These are phyloP conservation scores for Phytophthora pseudosyringae DNA, from an alignment of 352 stramenopile species.

Conservation along the genomic window DNA sequence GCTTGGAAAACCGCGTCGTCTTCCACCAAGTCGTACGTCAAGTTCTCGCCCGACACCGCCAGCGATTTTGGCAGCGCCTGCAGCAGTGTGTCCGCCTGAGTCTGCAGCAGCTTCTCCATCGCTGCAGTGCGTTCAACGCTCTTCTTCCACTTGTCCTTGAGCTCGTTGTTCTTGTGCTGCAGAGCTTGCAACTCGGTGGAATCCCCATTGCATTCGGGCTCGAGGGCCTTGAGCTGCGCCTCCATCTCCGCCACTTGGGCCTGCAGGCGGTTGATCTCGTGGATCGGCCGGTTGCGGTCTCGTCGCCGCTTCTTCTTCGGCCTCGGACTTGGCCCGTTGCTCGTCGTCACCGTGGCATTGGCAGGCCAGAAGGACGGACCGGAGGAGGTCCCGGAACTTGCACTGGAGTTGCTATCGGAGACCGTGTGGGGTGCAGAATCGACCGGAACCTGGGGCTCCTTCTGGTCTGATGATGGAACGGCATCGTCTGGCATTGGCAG, in stretches of 20 bases:
- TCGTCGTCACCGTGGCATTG: not conserved
- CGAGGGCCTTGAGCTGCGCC: conserved; percentile 8
- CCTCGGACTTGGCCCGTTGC: not conserved
- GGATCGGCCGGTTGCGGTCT: conserved; percentile 32
- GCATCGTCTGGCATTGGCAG: not conserved
- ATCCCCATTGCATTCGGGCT: not conserved
- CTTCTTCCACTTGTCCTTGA: conserved; percentile 19
- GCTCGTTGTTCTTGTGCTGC: conserved; percentile 5
- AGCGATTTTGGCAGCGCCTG: conserved; percentile 28
- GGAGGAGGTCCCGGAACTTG: not conserved
- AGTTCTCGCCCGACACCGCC: conserved; percentile 19
- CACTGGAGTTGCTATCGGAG: not conserved
- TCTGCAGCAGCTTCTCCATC: conserved; percentile 21
- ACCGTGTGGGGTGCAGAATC: not conserved
- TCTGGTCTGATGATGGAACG: not conserved
- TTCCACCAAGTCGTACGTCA: conserved; percentile 20
- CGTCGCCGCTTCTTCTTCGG: conserved; percentile 28
- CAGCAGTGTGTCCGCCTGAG: conserved; percentile 20
- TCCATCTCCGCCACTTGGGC: conserved; percentile 30
- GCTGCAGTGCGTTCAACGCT: conserved; percentile 7
- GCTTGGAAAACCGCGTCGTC: conserved; percentile 33
- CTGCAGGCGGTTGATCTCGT: conserved; percentile 30
- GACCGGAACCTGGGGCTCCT: not conserved
- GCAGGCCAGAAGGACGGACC: conserved; percentile 27
- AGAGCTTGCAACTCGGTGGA: conserved; percentile 3